These are phyloP conservation scores for Globisporangium polare DNA, from an alignment of 352 stramenopile genomes.

Conservation along the genomic window DNA sequence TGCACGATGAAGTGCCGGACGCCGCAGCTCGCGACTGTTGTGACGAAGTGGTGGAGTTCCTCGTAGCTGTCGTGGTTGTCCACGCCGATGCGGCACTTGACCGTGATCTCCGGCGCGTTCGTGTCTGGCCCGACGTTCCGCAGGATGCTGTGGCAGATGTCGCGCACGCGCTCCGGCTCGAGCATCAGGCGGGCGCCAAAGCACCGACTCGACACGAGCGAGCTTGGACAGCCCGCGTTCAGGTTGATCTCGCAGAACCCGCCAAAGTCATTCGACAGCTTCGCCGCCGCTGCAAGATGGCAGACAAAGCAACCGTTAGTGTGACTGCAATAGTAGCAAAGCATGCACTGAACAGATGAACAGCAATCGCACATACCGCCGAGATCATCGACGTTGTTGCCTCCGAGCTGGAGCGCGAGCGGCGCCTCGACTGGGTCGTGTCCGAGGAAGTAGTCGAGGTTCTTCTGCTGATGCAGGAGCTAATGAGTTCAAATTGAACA, in stretches of 20 bases:
- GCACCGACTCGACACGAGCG: constrained; percentile 72
- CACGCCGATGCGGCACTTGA: constrained; percentile 99
- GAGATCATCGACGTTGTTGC: constrained; percentile 85
- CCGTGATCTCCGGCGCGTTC: constrained; percentile 75
- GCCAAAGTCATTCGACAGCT: constrained; percentile 77
- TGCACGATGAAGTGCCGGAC: constrained; percentile 98
- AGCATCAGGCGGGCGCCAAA: constrained; percentile 99
- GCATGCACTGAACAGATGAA: no score
- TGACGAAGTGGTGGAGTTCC: constrained; percentile 92
- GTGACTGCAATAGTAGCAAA: no score
- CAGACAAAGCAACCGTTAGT: neutral
- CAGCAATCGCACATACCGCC: constrained; percentile 28
- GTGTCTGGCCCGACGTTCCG: constrained; percentile 31
- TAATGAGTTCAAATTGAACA: constrained; percentile 17
- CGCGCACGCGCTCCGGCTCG: constrained; percentile 91
- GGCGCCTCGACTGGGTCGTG: constrained; percentile 84
- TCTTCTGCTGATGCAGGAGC: constrained; percentile 81
- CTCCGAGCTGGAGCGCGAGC: constrained; percentile 93
- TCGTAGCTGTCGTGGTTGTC: constrained; percentile 94
- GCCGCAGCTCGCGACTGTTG: constrained; percentile 82
- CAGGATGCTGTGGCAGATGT: constrained; percentile 90
- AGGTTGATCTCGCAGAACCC: constrained; percentile 95
- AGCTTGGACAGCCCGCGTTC: constrained; percentile 95
- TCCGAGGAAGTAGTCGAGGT: constrained; percentile 88
- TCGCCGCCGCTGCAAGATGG: constrained; percentile 40